Evolutionary conservation across 495 filamentous ascomycete genomes (phyloP).

Genomic region (Podospora appendiculata): DNA sequence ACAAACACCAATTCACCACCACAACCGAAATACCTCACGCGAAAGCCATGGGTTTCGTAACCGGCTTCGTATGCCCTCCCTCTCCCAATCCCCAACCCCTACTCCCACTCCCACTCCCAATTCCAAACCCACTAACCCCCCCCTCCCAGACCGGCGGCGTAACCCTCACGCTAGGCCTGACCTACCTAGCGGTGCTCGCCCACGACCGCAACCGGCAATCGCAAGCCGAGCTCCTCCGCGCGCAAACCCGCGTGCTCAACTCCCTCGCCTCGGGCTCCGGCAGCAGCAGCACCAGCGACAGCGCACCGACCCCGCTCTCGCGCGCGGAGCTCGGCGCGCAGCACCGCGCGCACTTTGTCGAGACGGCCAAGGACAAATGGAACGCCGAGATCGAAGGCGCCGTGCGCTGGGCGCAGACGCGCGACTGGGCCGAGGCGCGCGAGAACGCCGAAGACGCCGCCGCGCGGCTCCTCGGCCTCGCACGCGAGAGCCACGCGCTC

Average conservation of each 20-base stretch:
- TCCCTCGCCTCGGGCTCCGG: constrained; percentile 23
- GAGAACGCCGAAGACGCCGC: constrained; percentile 42
- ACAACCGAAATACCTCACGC: not conserved
- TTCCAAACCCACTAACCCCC: constrained; percentile 9
- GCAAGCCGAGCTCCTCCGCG: constrained; percentile 64
- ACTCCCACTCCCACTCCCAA: constrained; percentile 3
- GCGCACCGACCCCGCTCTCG: constrained; percentile 21
- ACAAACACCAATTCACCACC: not conserved
- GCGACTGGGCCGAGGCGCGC: constrained; percentile 53
- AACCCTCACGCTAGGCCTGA: constrained; percentile 70
- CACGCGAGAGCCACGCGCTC: not conserved
- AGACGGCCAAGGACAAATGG: constrained; percentile 71
- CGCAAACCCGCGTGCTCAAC: constrained; percentile 57
- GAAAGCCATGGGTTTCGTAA: constrained; percentile 31
- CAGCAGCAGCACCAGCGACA: constrained; percentile 31
- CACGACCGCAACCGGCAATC: constrained; percentile 64
- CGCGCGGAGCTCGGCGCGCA: constrained; percentile 35
- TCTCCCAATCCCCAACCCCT: not conserved
- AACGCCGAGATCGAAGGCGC: constrained; percentile 64
- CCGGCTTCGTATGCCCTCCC: constrained; percentile 66
- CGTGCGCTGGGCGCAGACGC: constrained; percentile 59
- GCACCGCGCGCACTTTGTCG: constrained; percentile 43
- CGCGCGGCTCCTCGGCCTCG: constrained; percentile 19
- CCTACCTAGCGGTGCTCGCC: constrained; percentile 71
- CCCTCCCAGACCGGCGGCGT: constrained; percentile 64